Evolutionary conservation across 805 yeast genomes (phyloP).

Genomic region (Vanderwaltozyma yarrowii): DNA sequence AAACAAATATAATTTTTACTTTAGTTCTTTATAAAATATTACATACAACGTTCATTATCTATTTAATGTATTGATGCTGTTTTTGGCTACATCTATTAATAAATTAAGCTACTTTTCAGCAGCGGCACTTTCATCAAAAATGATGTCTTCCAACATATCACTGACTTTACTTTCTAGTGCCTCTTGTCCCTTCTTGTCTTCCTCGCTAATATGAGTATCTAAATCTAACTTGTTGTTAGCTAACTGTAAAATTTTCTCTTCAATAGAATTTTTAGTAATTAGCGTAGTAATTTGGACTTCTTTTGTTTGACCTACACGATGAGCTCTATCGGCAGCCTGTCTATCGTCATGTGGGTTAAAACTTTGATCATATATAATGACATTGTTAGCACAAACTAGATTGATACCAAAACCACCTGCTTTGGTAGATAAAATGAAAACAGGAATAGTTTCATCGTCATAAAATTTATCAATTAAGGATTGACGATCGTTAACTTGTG

Average conservation of each 20-base stretch:
- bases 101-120: background rate
- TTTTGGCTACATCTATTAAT: too few species aligned
- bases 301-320: slow-evolving; percentile 87
- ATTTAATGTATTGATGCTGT: too few species aligned
- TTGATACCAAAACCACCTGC: slow-evolving; percentile 99
- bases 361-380: slow-evolving; percentile 83
- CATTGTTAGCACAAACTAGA: slow-evolving; percentile 88
- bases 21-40: too few species aligned
- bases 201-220: slow-evolving; percentile 46
- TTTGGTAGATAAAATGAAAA: slow-evolving; percentile 82
- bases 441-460: slow-evolving; percentile 71
- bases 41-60: too few species aligned
- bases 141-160: slow-evolving; percentile 34
- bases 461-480: slow-evolving; percentile 82
- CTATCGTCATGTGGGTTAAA: slow-evolving; percentile 98
- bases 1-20: too few species aligned
- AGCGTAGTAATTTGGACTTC: slow-evolving; percentile 73
- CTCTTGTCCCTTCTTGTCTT: slow-evolving; percentile 30
- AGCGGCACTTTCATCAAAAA: slow-evolving; percentile 15
- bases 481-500: slow-evolving; percentile 89
- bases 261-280: slow-evolving; percentile 67
- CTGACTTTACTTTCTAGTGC: slow-evolving; percentile 43
- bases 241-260: slow-evolving; percentile 75
- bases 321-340: slow-evolving; percentile 98
- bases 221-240: slow-evolving; percentile 87